Base-by-base conservation (phyloP, 148 eudicot genomes). In the Chenopodium quinoa region DNA sequence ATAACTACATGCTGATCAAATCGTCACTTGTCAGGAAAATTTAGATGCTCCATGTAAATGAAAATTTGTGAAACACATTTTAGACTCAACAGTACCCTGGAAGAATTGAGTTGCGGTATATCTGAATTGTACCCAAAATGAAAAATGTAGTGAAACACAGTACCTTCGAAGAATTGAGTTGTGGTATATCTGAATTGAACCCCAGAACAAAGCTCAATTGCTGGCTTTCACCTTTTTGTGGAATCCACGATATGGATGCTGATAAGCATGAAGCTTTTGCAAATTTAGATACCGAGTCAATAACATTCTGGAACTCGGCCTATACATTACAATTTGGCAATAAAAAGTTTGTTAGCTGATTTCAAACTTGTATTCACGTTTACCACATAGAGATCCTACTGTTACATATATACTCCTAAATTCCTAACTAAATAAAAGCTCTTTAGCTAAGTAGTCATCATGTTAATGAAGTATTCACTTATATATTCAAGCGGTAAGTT, bases 291-390 rank as follows among this genome's bases (percentile, higher is more conserved):
- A 92, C 92, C 63, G 93, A 81, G 82, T 90, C 95, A 72, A 92
- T 90, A 73, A 89, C 92, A 88, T 96, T 96, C 88, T 89, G 98
- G 82, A 96, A 92, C 71, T 96, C 98, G 37, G 99, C 99, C 99
- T 96, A 85, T 10, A 56, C 19, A 17, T 3, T 2, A 56, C 75
- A 54, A 80, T 29, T 79, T 74, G 32, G 60, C 70, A 75, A 66
- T 31, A 81, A 22, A 37, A 71, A 75, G 10, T 48, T 58, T 25
- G 67, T 85, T 65, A 85, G 20, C 2, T 60, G 27, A 64, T 9
- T 70, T 50, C 7, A n/a, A n/a, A 16, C 19, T n/a, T 44, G 75
- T n/a, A 44, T 20, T 37, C 2, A 47, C 29, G 37, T 27, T 27
- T 47, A 70, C 27, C 62, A 84, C 8, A 54, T 44, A 25, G 12